Conservation (phyloP, 1,284 basidiomycete genomes). For the Cutaneotrichosporon arboriforme region DNA sequence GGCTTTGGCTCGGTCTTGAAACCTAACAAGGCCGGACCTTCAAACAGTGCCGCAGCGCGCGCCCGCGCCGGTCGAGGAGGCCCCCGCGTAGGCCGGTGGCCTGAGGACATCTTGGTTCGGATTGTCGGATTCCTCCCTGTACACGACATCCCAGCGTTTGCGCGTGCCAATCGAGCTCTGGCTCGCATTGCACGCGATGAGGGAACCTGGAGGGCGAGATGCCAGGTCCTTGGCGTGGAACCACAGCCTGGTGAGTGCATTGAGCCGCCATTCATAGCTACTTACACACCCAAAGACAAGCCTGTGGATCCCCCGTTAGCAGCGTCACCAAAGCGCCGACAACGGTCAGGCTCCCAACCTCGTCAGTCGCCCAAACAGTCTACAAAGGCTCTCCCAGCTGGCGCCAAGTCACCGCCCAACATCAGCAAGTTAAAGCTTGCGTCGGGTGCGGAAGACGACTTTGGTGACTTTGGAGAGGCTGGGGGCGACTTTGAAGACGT, state of each 20-base stretch:
- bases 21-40: slow-evolving; percentile 51
- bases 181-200: slow-evolving; percentile 64
- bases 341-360: too few relatives aligned
- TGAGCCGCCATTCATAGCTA: neutral
- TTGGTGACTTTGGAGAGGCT: slow-evolving; percentile 40
- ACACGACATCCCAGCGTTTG: slow-evolving; percentile 70
- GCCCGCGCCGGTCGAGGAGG: slow-evolving; percentile 31
- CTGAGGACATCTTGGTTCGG: slow-evolving; percentile 66
- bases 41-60: slow-evolving; percentile 16
- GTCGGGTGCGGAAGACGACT: slow-evolving; percentile 29
- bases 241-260: slow-evolving; percentile 18
- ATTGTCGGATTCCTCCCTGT: slow-evolving; percentile 68
- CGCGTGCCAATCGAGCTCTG: slow-evolving; percentile 61
- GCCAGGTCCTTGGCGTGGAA: slow-evolving; percentile 57
- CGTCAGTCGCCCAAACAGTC: too few relatives aligned
- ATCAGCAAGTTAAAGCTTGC: neutral
- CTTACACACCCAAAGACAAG: neutral
- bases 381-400: too few relatives aligned
- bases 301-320: neutral
- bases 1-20: slow-evolving; percentile 49
- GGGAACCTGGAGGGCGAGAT: slow-evolving; percentile 66
- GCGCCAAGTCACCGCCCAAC: neutral
- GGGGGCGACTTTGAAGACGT: slow-evolving; percentile 55
- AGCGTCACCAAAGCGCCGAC: too few relatives aligned
- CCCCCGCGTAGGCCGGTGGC: slow-evolving; percentile 65